Conservation (phyloP, 1,284 basidiomycete genomes). For the Grifola frondosa region DNA sequence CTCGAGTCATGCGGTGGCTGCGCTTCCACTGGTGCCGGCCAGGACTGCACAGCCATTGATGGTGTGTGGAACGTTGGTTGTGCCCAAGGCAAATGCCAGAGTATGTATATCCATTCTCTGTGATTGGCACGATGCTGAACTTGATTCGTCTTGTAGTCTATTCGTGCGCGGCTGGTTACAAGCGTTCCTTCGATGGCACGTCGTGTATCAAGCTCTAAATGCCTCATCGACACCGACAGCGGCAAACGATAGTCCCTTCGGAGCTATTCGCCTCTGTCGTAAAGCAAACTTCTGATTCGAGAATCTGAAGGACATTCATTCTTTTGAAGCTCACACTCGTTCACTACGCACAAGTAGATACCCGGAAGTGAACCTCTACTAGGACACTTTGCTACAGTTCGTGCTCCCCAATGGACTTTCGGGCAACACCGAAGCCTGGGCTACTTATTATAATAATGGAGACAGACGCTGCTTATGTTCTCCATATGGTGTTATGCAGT, state of each 20-base stretch:
- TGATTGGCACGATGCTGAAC: constrained; percentile 3
- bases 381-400: constrained; percentile 4
- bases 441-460: constrained; percentile 6
- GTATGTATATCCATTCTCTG: constrained; percentile 38
- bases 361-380: constrained; percentile 7
- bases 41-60: constrained; percentile 69
- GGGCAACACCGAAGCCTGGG: constrained; percentile 8
- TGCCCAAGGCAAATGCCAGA: constrained; percentile 52
- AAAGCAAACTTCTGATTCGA: constrained; percentile 6
- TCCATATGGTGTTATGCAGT: constrained; percentile 1
- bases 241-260: no score
- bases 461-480: no score
- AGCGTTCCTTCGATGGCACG: constrained; percentile 45
- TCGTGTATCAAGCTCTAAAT: constrained; percentile 51
- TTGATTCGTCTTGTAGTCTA: constrained; percentile 43
- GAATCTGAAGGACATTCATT: constrained; percentile 15
- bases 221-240: constrained; percentile 7
- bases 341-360: constrained; percentile 7
- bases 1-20: constrained; percentile 77
- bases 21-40: constrained; percentile 55
- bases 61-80: constrained; percentile 72
- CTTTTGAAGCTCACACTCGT: constrained; percentile 14
- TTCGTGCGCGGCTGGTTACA: constrained; percentile 58
- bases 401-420: constrained; percentile 11
- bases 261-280: no score